These are phyloP conservation scores for Aspergillus calidoustus DNA, from an alignment of 2,329 filamentous ascomycete species.

Conservation along the genomic window DNA sequence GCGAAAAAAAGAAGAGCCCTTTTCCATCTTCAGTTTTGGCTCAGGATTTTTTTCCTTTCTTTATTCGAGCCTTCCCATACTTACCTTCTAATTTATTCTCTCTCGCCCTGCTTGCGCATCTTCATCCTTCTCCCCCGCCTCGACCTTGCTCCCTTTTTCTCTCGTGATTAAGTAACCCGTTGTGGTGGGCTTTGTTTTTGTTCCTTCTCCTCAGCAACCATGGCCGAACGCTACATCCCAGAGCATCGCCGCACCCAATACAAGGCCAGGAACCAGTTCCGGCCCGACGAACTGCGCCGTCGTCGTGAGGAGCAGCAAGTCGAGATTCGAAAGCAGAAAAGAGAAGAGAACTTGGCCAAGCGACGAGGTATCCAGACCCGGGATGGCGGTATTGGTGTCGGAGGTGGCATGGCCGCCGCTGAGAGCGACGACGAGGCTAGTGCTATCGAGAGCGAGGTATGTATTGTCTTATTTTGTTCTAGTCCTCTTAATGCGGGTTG, in stretches of 20 bases:
- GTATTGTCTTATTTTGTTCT: conserved; percentile 39
- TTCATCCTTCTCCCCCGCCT: conserved; percentile 20
- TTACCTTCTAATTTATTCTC: conserved; percentile 21
- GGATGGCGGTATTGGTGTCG: conserved; percentile 63
- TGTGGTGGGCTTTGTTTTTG: conserved; percentile 37
- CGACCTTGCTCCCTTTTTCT: conserved; percentile 24
- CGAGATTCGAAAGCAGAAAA: conserved; percentile 97
- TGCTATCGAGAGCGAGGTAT: conserved; percentile 95
- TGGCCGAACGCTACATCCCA: conserved; percentile 99
- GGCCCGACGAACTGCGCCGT: conserved; percentile 96
- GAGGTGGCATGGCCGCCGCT: conserved; percentile 74
- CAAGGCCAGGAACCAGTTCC: conserved; percentile 99
- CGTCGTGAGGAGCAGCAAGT: conserved; percentile 99
- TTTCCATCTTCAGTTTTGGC: conserved; percentile 17
- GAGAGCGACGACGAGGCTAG: conserved; percentile 97
- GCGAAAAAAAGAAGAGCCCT: conserved; percentile 9
- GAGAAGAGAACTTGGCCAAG: conserved; percentile 98
- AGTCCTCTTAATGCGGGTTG: conserved; percentile 8
- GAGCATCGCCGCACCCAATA: conserved; percentile 99
- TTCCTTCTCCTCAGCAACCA: conserved; percentile 55
- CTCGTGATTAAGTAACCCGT: conserved; percentile 21
- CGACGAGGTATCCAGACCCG: conserved; percentile 88
- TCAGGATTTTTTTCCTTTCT: conserved; percentile 17
- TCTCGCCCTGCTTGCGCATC: conserved; percentile 17
- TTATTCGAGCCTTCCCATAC: conserved; percentile 32